Evolutionary conservation across 2,329 filamentous ascomycete species (phyloP).

Genomic region (Cladosporium sphaerospermum): DNA sequence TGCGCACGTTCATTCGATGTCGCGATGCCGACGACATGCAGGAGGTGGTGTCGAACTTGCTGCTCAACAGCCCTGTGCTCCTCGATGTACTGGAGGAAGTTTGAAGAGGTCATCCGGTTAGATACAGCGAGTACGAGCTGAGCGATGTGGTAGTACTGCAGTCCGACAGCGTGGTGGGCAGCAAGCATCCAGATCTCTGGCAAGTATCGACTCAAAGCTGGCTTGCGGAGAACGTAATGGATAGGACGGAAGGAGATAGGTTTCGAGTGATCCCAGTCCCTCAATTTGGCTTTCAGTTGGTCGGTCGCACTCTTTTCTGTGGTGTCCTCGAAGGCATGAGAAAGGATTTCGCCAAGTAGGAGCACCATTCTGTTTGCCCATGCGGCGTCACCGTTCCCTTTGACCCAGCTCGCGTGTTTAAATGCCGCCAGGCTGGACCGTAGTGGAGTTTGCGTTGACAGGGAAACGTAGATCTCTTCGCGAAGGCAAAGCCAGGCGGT

Average conservation of each 20-base stretch:
- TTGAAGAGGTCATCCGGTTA: background rate
- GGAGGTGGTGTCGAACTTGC: conserved; percentile 12
- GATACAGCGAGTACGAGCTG: conserved; percentile 13
- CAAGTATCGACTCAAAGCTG: conserved; percentile 1
- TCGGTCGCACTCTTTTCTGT: conserved; percentile 5
- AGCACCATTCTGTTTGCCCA: conserved; percentile 18
- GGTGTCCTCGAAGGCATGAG: conserved; percentile 4
- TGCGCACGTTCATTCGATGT: conserved; percentile 13
- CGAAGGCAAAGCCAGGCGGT: conserved; percentile 37
- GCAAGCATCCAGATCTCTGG: conserved; percentile 17
- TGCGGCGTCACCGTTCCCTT: conserved; percentile 12
- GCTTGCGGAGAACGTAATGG: background rate
- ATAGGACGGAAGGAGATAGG: conserved; percentile 1
- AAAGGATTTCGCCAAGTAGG: conserved; percentile 12
- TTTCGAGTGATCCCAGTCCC: conserved; percentile 2
- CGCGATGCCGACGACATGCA: conserved; percentile 15
- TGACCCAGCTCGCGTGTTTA: conserved; percentile 9
- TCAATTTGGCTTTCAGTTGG: background rate
- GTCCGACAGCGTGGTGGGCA: conserved; percentile 14
- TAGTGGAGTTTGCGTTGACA: conserved; percentile 31
- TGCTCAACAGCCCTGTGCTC: conserved; percentile 10
- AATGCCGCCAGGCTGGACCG: conserved; percentile 26
- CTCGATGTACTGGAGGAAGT: conserved; percentile 9
- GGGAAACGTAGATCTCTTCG: conserved; percentile 37
- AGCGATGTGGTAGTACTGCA: conserved; percentile 18